These are phyloP conservation scores for Coriolopsis trogii DNA, from an alignment of 1,284 basidiomycete genomes.

Conservation along the genomic window DNA sequence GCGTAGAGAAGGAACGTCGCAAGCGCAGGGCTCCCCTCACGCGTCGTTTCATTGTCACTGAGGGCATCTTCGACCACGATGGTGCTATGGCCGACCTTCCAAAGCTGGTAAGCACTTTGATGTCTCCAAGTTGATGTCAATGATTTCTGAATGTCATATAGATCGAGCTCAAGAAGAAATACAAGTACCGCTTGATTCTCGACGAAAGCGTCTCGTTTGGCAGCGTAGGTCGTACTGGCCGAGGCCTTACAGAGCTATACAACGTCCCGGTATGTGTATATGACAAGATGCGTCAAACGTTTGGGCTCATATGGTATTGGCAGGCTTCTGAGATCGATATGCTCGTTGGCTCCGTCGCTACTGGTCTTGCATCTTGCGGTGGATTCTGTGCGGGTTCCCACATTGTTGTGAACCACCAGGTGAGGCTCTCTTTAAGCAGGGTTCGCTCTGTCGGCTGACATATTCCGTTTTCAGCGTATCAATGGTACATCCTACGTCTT, in stretches of 20 bases:
- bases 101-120: slow-evolving; percentile 68
- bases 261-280: slow-evolving; percentile 75
- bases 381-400: slow-evolving; percentile 95
- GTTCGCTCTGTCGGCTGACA: too few species aligned
- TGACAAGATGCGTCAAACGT: neutral
- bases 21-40: slow-evolving; percentile 85
- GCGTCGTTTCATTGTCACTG: slow-evolving; percentile 94
- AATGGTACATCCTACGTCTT: slow-evolving; percentile 97
- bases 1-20: slow-evolving; percentile 85
- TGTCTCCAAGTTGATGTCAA: neutral
- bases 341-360: slow-evolving; percentile 87
- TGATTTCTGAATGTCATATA: slow-evolving; percentile 33
- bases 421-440: too few species aligned
- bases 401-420: slow-evolving; percentile 89
- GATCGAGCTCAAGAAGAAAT: slow-evolving; percentile 94
- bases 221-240: slow-evolving; percentile 89
- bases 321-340: slow-evolving; percentile 79
- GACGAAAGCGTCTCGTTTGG: slow-evolving; percentile 97
- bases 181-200: slow-evolving; percentile 94
- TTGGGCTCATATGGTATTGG: neutral
- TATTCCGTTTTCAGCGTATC: slow-evolving; percentile 71
- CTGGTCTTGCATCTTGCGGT: slow-evolving; percentile 82
- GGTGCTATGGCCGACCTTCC: slow-evolving; percentile 92
- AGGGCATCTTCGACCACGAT: slow-evolving; percentile 96
- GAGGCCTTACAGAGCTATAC: slow-evolving; percentile 93